These are phyloP conservation scores for Magnaporthiopsis rhizophila DNA, from an alignment of 2,329 filamentous ascomycete genomes.

Conservation along the genomic window DNA sequence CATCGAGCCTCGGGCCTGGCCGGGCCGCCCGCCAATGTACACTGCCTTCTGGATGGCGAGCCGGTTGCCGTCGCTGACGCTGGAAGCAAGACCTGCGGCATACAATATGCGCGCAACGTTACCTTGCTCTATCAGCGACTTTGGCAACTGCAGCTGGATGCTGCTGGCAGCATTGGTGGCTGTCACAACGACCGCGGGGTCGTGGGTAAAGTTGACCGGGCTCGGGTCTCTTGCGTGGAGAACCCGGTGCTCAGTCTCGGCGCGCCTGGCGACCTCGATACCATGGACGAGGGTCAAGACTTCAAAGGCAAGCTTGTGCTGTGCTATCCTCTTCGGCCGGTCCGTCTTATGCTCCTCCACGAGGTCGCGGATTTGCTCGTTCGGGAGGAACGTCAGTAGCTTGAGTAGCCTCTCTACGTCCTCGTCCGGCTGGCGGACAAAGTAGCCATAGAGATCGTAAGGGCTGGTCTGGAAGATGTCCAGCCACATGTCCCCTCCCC, in stretches of 20 bases:
- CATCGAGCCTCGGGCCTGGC: conserved; percentile 28
- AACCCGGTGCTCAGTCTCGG: conserved; percentile 46
- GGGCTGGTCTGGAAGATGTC: conserved; percentile 70
- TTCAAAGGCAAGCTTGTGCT: conserved; percentile 76
- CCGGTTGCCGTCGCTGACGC: conserved; percentile 49
- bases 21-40: conserved; percentile 44
- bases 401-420: conserved; percentile 78
- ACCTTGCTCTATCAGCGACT: conserved; percentile 42
- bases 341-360: conserved; percentile 62
- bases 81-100: conserved; percentile 50
- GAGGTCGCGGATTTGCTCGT: conserved; percentile 55
- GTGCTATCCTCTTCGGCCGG: conserved; percentile 66
- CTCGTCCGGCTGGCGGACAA: conserved; percentile 72
- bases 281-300: conserved; percentile 77
- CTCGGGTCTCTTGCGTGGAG: conserved; percentile 33
- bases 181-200: conserved; percentile 15
- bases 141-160: conserved; percentile 51
- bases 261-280: conserved; percentile 49
- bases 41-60: conserved; percentile 46
- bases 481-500: conserved; percentile 82
- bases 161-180: conserved; percentile 41
- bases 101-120: conserved; percentile 52
- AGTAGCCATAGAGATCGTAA: conserved; percentile 88
- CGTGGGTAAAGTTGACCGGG: conserved; percentile 10
- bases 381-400: conserved; percentile 81